Evolutionary conservation across 139 green algal genomes (phyloP), one percentile per base, ranked within the genome.

Genomic region (Volvox africanus): DNA sequence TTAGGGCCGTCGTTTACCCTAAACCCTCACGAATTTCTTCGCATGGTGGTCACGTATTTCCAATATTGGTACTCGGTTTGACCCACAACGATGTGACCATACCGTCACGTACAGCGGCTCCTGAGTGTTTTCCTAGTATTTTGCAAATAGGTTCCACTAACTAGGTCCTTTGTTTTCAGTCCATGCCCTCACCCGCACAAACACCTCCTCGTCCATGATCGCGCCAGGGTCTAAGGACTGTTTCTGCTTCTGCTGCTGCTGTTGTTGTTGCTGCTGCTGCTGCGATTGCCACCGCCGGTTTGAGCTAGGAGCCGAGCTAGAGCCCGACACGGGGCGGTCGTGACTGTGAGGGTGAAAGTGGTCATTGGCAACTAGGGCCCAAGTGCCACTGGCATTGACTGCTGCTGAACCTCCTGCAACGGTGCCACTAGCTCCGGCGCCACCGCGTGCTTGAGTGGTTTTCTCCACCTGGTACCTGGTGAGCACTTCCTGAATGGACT

Each of bases 401-500:
- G 55, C 80, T 61, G 44, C 80, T 55, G 80, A 55, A 0, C 24
- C 82, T 88, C n/a, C 82, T 0, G 82, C 82, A 22, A 1, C 62
- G 44, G 44, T 55, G 44, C 44, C 44, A 37, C 18, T 13, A 1
- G 30, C 26, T 14, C 33, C 30, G 13, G 62, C 9, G n/a, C 28
- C 14, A 1, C 85, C 85, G 18, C 69, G 69, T 2, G 69, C 44
- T 44, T 71, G 44, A 20, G 37, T 50, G 2, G 37, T 61, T 18
- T 44, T 14, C 28, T 90, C 73, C 36, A 69, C 22, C 28, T 92
- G 65, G 73, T 93, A 93, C 5, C n/a, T 13, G 2, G 55, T 50
- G 37, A 93, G 71, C 81, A 92, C 69, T 36, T 87, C 87, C 81
- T 88, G 78, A 30, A 93, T 93, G 50, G 80, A 71, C 6, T 76